These are phyloP conservation scores for Colletotrichum spinosum DNA, from an alignment of 2,329 filamentous ascomycete genomes.

Conservation along the genomic window DNA sequence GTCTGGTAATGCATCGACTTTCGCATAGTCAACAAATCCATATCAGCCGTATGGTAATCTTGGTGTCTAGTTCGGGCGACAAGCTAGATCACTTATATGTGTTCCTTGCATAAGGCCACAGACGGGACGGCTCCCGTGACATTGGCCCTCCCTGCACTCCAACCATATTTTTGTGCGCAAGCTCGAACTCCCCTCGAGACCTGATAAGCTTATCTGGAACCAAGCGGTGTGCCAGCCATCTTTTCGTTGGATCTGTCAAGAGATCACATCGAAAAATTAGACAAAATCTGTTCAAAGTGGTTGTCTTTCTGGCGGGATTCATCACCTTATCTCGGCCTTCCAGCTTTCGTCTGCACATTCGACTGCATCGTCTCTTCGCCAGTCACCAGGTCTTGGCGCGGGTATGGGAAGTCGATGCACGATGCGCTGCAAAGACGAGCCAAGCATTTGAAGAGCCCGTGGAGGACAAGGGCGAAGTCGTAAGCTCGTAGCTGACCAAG, in stretches of 20 bases:
- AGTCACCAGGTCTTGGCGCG: too few species aligned
- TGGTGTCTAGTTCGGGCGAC: slow-evolving; percentile 5
- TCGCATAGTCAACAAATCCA: slow-evolving; percentile 2
- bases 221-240: too few species aligned
- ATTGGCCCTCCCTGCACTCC: slow-evolving; percentile 16
- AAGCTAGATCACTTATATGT: slow-evolving; percentile 10
- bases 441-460: too few species aligned
- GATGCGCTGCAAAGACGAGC: too few species aligned
- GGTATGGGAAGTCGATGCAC: too few species aligned
- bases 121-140: slow-evolving; percentile 26
- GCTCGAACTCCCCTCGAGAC: slow-evolving; percentile 24
- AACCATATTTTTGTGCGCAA: background rate
- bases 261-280: background rate
- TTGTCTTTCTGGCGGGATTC: too few species aligned
- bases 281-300: background rate
- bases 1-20: background rate
- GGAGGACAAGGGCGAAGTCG: too few species aligned
- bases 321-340: too few species aligned
- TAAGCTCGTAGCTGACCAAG: too few species aligned
- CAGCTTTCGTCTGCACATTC: too few species aligned
- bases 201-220: slow-evolving; percentile 22
- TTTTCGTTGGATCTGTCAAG: too few species aligned
- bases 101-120: slow-evolving; percentile 37
- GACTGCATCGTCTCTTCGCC: too few species aligned
- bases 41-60: slow-evolving; percentile 22